Evolutionary conservation across 2,329 filamentous ascomycete genomes (phyloP).

Genomic region (Fusarium marasasianum): DNA sequence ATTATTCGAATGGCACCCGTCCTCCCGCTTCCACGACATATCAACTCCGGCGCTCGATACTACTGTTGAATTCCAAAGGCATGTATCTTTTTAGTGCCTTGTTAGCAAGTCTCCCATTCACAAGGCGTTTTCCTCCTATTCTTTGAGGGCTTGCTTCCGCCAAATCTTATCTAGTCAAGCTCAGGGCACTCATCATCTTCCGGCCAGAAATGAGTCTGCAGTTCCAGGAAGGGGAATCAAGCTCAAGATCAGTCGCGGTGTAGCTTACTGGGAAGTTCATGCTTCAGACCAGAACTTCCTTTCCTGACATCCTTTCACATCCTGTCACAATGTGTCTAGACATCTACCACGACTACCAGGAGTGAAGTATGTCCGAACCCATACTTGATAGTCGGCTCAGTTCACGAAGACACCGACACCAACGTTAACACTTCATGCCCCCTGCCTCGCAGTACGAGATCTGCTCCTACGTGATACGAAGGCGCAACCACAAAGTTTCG

Average conservation of each 20-base stretch:
- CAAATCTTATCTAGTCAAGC: not conserved
- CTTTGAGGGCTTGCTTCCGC: not conserved
- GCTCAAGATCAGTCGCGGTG: not conserved
- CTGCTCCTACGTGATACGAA: too few relatives aligned
- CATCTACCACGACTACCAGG: not conserved
- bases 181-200: not conserved
- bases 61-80: not conserved
- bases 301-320: not conserved
- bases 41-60: not conserved
- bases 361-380: not conserved
- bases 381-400: not conserved
- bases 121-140: not conserved
- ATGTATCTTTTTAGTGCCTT: not conserved
- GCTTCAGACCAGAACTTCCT: not conserved
- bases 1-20: too few relatives aligned
- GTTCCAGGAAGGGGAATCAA: not conserved
- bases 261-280: not conserved
- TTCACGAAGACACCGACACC: not conserved
- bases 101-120: not conserved
- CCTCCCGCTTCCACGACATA: not conserved
- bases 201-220: not conserved
- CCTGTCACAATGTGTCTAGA: not conserved
- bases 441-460: not conserved
- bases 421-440: not conserved
- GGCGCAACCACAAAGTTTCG: too few relatives aligned